Evolutionary conservation across 192 early-diverging fungal genomes (phyloP).

Genomic region (Spinellus fusiger): DNA sequence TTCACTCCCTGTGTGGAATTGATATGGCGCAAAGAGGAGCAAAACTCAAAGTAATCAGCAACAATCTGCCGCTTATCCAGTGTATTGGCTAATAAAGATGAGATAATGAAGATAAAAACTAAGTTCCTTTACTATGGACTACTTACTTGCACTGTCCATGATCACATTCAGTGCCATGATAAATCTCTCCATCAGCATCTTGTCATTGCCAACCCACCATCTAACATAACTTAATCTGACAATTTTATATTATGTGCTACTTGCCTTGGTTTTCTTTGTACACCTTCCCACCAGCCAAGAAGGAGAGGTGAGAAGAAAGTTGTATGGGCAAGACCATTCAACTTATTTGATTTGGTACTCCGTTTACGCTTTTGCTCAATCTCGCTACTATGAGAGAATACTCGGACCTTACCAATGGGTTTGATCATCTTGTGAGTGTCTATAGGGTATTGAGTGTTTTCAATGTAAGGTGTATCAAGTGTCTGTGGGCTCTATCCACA

Average conservation of each 20-base stretch:
- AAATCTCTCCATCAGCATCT: slow-evolving; percentile 13
- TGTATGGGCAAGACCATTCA: slow-evolving; percentile 12
- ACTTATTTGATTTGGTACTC: neutral
- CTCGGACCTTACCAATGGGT: neutral
- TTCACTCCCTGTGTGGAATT: neutral
- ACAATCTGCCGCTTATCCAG: slow-evolving; percentile 15
- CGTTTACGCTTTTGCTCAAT: neutral
- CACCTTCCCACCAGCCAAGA: slow-evolving; percentile 28
- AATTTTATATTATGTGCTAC: neutral
- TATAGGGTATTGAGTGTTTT: too few species aligned
- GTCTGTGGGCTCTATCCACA: too few species aligned
- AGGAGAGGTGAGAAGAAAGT: slow-evolving; percentile 27
- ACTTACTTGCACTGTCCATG: slow-evolving; percentile 19
- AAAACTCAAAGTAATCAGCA: slow-evolving; percentile 23
- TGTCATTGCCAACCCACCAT: slow-evolving; percentile 16
- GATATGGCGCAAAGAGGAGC: slow-evolving; percentile 11
- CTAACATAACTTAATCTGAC: neutral
- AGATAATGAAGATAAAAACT: neutral
- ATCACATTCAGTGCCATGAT: slow-evolving; percentile 26
- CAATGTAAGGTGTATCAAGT: too few species aligned
- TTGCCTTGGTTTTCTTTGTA: slow-evolving; percentile 13
- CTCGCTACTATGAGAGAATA: neutral
- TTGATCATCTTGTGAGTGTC: neutral
- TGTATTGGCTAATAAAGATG: slow-evolving; percentile 10
- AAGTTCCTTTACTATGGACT: neutral